Evolutionary conservation across 2,329 filamentous ascomycete species (phyloP).

Genomic region (Lecanicillium sp.): DNA sequence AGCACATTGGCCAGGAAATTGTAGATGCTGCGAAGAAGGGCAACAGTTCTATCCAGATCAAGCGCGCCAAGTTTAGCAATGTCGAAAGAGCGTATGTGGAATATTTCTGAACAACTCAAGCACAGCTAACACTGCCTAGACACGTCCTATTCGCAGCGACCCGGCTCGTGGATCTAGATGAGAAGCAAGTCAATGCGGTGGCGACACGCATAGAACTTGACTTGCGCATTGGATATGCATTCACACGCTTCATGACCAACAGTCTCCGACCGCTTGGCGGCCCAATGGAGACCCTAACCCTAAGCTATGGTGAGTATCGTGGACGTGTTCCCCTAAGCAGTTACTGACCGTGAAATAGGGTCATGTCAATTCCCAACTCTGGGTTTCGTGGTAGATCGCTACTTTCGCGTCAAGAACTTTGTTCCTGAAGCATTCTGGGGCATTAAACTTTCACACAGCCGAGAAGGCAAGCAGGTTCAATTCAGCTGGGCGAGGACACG

Average conservation of each 20-base stretch:
- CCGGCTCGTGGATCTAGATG: constrained; percentile 70
- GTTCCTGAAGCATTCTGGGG: constrained; percentile 88
- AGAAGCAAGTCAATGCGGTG: constrained; percentile 81
- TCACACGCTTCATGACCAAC: constrained; percentile 80
- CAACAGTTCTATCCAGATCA: constrained; percentile 69
- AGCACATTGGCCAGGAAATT: constrained; percentile 92
- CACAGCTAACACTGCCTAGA: constrained; percentile 31
- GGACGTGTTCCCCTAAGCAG: not conserved
- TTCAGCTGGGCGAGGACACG: constrained; percentile 79
- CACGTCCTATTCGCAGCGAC: constrained; percentile 82
- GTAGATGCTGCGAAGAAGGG: constrained; percentile 68
- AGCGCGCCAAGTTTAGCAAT: constrained; percentile 88
- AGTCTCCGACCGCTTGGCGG: constrained; percentile 67
- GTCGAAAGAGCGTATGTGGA: constrained; percentile 72
- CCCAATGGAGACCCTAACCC: constrained; percentile 53
- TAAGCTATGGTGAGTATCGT: constrained; percentile 66
- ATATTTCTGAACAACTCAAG: too few species aligned
- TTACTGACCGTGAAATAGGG: constrained; percentile 28
- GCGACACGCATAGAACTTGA: constrained; percentile 86
- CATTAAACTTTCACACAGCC: constrained; percentile 75
- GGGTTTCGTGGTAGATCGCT: constrained; percentile 94
- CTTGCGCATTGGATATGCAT: constrained; percentile 83
- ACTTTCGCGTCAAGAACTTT: constrained; percentile 90
- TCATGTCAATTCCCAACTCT: constrained; percentile 96
- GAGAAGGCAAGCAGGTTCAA: constrained; percentile 69